A percentile compares a stretch with the other conserved stretches of the same genome.
Evolutionary conservation across 2,329 filamentous ascomycete genomes (phyloP).

Genomic region (Didymellaceae sp.): DNA sequence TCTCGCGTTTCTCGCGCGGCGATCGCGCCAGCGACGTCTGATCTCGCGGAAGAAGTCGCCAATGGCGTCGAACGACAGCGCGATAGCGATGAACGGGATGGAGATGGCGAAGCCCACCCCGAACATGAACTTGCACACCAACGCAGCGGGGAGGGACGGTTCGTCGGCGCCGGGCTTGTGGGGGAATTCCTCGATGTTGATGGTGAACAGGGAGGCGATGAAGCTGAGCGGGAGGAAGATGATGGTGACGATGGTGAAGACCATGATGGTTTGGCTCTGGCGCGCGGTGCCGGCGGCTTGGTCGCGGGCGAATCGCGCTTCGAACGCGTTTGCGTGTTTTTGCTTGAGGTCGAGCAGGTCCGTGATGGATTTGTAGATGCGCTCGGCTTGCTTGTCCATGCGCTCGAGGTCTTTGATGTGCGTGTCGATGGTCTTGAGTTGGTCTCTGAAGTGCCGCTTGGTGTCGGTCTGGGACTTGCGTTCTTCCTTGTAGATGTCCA

Average conservation of each 20-base stretch:
- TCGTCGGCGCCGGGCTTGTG: constrained; percentile 34
- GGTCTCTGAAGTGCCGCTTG: constrained; percentile 62
- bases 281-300: constrained; percentile 67
- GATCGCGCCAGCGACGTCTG: constrained; percentile 25
- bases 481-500: constrained; percentile 47
- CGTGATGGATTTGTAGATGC: constrained; percentile 66
- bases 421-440: constrained; percentile 63
- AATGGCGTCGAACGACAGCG: constrained; percentile 54
- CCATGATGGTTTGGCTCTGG: constrained; percentile 63
- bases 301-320: constrained; percentile 67
- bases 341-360: constrained; percentile 72
- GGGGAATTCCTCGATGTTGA: constrained; percentile 60
- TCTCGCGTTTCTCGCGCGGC: too few relatives aligned
- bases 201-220: constrained; percentile 63
- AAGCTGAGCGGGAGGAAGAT: constrained; percentile 64
- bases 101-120: constrained; percentile 62
- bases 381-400: constrained; percentile 68
- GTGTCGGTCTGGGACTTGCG: constrained; percentile 54
- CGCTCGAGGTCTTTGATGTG: constrained; percentile 66
- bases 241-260: constrained; percentile 66
- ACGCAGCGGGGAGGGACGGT: constrained; percentile 53
- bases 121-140: constrained; percentile 63
- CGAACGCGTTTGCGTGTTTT: constrained; percentile 71
- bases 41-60: constrained; percentile 41
- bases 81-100: constrained; percentile 57